Conservation (phyloP, 2,329 filamentous ascomycete species). For the Pyricularia sp. region DNA sequence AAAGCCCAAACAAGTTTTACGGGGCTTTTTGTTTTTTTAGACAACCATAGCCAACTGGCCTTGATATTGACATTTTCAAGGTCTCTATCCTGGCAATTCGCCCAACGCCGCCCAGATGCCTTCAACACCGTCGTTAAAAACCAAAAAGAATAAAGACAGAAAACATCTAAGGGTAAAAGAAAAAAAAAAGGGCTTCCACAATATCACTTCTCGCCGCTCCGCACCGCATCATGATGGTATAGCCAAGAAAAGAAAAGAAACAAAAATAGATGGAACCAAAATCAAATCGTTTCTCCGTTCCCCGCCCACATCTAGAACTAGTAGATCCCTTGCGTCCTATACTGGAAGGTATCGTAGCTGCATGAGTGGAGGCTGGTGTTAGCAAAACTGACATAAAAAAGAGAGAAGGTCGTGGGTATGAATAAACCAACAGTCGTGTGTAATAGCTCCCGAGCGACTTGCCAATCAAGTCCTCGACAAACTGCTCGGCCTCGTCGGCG, state of each 20-base stretch:
- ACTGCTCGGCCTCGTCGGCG: slow-evolving; percentile 70
- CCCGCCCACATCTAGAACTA: slow-evolving; percentile 32
- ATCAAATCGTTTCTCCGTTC: not conserved
- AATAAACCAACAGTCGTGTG: slow-evolving; percentile 60
- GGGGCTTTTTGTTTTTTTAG: no score
- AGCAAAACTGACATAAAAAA: not conserved
- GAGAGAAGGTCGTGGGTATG: no score
- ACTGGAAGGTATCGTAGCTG: slow-evolving; percentile 80
- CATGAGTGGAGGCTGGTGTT: slow-evolving; percentile 7
- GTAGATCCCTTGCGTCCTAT: slow-evolving; percentile 81
- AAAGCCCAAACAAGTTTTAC: not conserved
- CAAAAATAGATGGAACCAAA: not conserved
- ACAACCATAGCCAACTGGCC: not conserved
- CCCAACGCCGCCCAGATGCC: not conserved
- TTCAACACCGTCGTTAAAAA: not conserved
- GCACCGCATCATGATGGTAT: not conserved
- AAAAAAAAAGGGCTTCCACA: not conserved
- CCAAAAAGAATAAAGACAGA: no score
- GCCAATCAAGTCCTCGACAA: slow-evolving; percentile 71
- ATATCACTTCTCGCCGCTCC: not conserved
- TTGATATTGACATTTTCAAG: not conserved
- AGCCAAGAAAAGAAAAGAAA: not conserved
- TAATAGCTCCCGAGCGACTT: slow-evolving; percentile 85
- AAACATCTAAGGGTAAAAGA: no score
- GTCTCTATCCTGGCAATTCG: not conserved